These are phyloP conservation scores for Epichloe uncinata DNA, from an alignment of 2,329 filamentous ascomycete genomes.

Conservation along the genomic window DNA sequence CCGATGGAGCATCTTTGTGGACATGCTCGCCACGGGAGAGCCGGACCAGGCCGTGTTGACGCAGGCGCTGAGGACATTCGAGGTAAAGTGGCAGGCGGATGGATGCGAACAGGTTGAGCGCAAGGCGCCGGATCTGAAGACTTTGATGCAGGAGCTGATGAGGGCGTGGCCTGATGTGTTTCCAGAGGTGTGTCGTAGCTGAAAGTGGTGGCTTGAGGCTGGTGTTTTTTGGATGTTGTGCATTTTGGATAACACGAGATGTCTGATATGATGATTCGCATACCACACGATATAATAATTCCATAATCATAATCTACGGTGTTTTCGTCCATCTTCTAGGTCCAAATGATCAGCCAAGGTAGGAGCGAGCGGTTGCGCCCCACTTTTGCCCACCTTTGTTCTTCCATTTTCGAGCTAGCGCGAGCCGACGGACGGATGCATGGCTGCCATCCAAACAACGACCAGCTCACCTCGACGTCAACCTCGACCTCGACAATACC, in stretches of 20 bases:
- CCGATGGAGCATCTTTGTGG: slow-evolving; percentile 32
- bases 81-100: slow-evolving; percentile 2
- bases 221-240: too few species aligned
- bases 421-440: neutral
- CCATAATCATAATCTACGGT: too few species aligned
- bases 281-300: too few species aligned
- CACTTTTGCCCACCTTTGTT: neutral
- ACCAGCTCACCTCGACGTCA: neutral
- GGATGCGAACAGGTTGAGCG: neutral
- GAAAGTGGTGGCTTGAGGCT: too few species aligned
- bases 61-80: neutral
- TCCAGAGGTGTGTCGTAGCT: neutral
- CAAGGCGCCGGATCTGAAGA: neutral
- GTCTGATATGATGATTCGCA: too few species aligned
- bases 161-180: slow-evolving; percentile 1
- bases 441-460: neutral
- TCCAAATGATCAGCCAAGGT: neutral
- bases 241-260: too few species aligned
- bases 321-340: too few species aligned
- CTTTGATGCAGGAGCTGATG: neutral
- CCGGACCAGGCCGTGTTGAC: slow-evolving; percentile 1
- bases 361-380: neutral
- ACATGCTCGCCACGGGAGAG: slow-evolving; percentile 18
- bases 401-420: neutral
- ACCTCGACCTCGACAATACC: neutral